Evolutionary conservation across 345 rosid genomes (phyloP), one percentile per base, ranked within the genome.

Genomic region (Zanthoxylum bungeanum): DNA sequence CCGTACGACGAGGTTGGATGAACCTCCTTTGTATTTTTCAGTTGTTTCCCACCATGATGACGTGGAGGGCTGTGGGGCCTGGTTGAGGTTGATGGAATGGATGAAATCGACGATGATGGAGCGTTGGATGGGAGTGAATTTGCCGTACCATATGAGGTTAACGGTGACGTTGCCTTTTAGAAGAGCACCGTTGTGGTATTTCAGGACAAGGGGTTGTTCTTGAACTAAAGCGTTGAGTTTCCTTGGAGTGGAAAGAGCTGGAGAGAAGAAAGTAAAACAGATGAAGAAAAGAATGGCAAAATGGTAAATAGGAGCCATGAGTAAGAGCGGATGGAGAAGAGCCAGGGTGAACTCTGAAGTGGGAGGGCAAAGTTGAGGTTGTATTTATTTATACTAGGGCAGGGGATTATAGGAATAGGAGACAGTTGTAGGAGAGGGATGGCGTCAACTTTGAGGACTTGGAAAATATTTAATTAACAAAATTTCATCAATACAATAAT

Each of bases 91-190:
- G 17, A 93, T 69, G 4, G 97, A 93, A 73, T 75, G 80, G 79
- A 94, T 60, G 85, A 92, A 92, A 64, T 92, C 97, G 17, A 85
- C 87, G 80, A 93, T 77, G 52, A 93, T 66, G 30, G 98, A 76
- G 6, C 95, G 91, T 63, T 91, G 97, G 77, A 70, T 50, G 0
- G 95, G 85, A 0, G 87, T 76, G 82, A 93, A 92, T 44, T 74
- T 73, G 0, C 97, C 98, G 84, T 93, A 93, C 98, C 98, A 93
- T 9, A 93, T 73, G n/a, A 93, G 81, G 76, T 86, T 85, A 30
- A 90, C 92, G 57, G 85, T 79, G 66, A 88, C 47, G 75, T 81
- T 86, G 21, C 93, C 92, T 53, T 87, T 91, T 9, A 85, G 76
- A 34, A 87, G 96, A 3, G 79, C 75, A 2, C 90, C 89, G 80